These are phyloP conservation scores for Endoconidiophora polonica DNA, from an alignment of 2,329 filamentous ascomycete genomes.

Conservation along the genomic window DNA sequence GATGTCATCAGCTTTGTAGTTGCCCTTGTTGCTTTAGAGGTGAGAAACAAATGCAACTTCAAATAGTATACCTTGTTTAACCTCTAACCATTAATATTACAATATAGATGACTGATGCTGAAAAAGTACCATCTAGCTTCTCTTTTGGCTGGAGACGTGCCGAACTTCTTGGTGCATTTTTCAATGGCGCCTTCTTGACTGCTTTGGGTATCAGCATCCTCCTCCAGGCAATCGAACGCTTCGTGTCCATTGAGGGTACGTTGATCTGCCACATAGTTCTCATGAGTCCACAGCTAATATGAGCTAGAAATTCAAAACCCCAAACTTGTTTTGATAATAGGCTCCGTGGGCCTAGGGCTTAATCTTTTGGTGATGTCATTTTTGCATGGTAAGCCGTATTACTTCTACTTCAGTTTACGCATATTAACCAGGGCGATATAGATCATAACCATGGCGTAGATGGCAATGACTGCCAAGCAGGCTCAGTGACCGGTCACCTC, in stretches of 20 bases:
- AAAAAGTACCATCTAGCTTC: slow-evolving; percentile 36
- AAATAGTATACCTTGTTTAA: neutral
- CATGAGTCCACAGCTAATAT: slow-evolving; percentile 3
- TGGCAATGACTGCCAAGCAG: slow-evolving; percentile 10
- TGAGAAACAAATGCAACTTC: slow-evolving; percentile 20
- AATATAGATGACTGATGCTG: slow-evolving; percentile 38
- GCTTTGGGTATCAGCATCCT: slow-evolving; percentile 57
- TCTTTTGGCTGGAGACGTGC: slow-evolving; percentile 66
- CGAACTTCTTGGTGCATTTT: slow-evolving; percentile 58
- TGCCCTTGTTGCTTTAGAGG: slow-evolving; percentile 46
- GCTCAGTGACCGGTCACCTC: no score
- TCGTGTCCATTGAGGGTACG: slow-evolving; percentile 38
- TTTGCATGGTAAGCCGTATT: slow-evolving; percentile 9
- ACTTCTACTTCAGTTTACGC: no score
- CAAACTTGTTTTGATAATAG: slow-evolving; percentile 50
- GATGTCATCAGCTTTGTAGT: slow-evolving; percentile 55
- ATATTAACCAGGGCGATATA: neutral
- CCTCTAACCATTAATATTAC: neutral
- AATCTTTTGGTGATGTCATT: slow-evolving; percentile 52
- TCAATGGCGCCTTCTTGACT: slow-evolving; percentile 61
- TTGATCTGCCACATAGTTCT: neutral
- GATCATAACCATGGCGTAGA: slow-evolving; percentile 16
- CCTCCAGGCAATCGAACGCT: slow-evolving; percentile 56
- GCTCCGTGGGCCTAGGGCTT: slow-evolving; percentile 46
- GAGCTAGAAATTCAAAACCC: slow-evolving; percentile 44